These are phyloP conservation scores for Sporothrix sp. DNA, from an alignment of 2,329 filamentous ascomycete species.

Conservation along the genomic window DNA sequence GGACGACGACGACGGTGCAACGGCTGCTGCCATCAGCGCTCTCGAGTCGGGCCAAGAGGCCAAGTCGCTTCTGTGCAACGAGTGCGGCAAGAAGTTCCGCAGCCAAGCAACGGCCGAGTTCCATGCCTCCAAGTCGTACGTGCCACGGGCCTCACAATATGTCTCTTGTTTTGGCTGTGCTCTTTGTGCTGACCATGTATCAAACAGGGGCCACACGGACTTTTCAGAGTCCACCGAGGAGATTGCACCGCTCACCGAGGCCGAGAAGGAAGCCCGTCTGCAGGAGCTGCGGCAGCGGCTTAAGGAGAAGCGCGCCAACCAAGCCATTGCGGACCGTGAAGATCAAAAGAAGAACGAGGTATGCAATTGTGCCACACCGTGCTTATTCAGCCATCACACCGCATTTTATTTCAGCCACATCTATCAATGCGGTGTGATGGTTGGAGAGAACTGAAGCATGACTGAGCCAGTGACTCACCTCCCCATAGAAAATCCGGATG, in stretches of 20 bases:
- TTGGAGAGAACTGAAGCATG: too few relatives aligned
- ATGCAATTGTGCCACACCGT: not conserved
- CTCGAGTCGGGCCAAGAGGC: slow-evolving; percentile 62
- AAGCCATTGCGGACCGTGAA: slow-evolving; percentile 64
- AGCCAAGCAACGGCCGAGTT: slow-evolving; percentile 74
- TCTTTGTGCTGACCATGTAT: not conserved
- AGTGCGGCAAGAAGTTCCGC: slow-evolving; percentile 86
- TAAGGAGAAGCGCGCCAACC: slow-evolving; percentile 59
- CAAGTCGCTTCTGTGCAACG: slow-evolving; percentile 81
- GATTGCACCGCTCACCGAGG: slow-evolving; percentile 80
- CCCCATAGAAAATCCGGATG: slow-evolving; percentile 54
- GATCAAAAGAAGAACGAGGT: slow-evolving; percentile 81
- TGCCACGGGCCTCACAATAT: slow-evolving; percentile 13
- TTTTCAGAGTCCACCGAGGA: slow-evolving; percentile 92
- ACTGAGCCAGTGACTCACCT: too few relatives aligned
- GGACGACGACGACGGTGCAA: slow-evolving; percentile 33
- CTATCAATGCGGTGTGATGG: too few relatives aligned
- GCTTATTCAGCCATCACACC: too few relatives aligned
- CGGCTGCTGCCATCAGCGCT: slow-evolving; percentile 46
- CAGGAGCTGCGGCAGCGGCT: slow-evolving; percentile 64
- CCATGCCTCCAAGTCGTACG: slow-evolving; percentile 77
- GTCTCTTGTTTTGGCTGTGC: too few relatives aligned
- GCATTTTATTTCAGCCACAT: too few relatives aligned
- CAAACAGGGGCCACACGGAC: slow-evolving; percentile 64
- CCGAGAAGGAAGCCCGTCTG: slow-evolving; percentile 76